phyloP scores from a whole-genome alignment of 345 rosid species.

The Acer negundo region DNA sequence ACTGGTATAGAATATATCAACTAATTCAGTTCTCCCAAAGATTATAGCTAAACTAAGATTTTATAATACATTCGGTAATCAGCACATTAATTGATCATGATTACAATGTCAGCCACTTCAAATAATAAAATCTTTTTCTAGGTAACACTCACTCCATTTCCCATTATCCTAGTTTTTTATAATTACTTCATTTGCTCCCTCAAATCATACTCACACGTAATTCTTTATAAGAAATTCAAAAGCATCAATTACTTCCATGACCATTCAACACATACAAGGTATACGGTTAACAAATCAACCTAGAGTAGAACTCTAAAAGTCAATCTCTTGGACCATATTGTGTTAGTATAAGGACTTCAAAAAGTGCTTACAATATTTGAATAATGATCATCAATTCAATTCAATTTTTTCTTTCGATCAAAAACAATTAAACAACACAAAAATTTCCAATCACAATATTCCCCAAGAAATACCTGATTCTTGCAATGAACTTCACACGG shows the following conservation, averaged over 20 bases:
- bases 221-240: not conserved
- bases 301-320: not conserved
- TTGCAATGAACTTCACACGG: slow-evolving; percentile 72
- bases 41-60: not conserved
- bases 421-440: too few species aligned
- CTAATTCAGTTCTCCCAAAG: not conserved
- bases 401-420: too few species aligned
- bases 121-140: not conserved
- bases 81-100: not conserved
- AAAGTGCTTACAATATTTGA: not conserved
- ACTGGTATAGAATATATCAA: not conserved
- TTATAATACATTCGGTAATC: not conserved
- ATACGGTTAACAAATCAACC: not conserved
- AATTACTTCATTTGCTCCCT: not conserved
- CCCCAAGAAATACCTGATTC: slow-evolving; percentile 61
- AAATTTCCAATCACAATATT: not conserved
- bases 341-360: not conserved
- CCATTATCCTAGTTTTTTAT: not conserved
- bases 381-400: not conserved
- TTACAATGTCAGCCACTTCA: not conserved
- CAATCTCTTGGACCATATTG: not conserved
- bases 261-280: not conserved
- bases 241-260: not conserved
- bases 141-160: too few species aligned
- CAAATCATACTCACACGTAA: not conserved